These are phyloP conservation scores for Puccinia polysora DNA, from an alignment of 1,284 basidiomycete genomes.

Conservation along the genomic window DNA sequence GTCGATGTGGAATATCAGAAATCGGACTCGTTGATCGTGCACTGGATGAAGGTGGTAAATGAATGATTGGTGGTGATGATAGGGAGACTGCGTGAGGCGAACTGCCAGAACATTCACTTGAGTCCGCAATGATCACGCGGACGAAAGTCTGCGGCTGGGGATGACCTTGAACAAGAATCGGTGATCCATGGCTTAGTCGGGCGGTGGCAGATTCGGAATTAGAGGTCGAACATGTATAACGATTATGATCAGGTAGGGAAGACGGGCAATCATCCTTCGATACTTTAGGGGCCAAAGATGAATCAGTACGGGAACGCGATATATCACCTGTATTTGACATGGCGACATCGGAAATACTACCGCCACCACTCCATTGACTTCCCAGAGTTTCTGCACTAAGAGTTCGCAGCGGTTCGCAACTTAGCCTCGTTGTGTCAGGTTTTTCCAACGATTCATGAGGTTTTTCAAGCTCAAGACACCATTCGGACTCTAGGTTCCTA, in stretches of 20 bases:
- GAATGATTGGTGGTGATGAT: neutral
- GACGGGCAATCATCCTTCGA: neutral
- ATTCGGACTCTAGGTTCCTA: constrained; percentile 77
- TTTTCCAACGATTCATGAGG: neutral
- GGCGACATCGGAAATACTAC: constrained; percentile 10
- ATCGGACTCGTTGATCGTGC: constrained; percentile 22
- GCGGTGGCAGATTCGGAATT: too few species aligned
- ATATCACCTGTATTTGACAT: constrained; percentile 8
- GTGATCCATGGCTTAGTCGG: too few species aligned
- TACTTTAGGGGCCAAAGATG: neutral
- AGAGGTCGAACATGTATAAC: too few species aligned
- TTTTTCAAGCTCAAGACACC: constrained; percentile 60
- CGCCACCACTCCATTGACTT: constrained; percentile 26
- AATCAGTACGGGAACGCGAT: neutral
- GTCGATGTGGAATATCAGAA: constrained; percentile 2
- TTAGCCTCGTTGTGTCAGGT: neutral
- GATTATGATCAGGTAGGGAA: too few species aligned
- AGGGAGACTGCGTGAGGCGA: neutral
- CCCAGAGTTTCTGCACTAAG: constrained; percentile 19
- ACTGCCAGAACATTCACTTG: neutral
- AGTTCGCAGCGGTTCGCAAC: constrained; percentile 9
- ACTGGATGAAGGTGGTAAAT: constrained; percentile 7
- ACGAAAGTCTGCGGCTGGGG: constrained; percentile 4
- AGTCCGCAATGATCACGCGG: neutral
- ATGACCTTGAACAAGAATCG: too few species aligned